Base-by-base conservation (phyloP, 345 rosid genomes). In the Streptanthus diversifolius region DNA sequence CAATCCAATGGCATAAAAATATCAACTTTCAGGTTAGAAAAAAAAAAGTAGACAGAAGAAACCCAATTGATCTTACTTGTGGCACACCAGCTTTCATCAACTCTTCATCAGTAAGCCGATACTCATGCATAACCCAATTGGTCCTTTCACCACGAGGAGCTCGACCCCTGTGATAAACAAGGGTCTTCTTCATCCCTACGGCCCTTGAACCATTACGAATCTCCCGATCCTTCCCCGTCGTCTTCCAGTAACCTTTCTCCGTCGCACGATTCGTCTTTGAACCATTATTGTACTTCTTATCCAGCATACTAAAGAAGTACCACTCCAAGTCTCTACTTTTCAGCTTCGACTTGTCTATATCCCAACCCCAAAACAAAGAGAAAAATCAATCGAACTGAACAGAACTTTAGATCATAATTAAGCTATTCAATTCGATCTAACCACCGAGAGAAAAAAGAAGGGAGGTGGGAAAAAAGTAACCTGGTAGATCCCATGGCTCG, bases 91-190 rank as follows among this genome's bases (percentile, higher is more conserved):
- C 76, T 75, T 80, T 86, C 79, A 65, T 82, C 76, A 95, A 43
- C 29, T 87, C 87, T 65, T 91, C 92, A 54, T 91, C 99, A 35
- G 83, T 71, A 19, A 95, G 86, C 6, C 95, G 83, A 71, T 91
- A 95, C 83, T 95, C 99, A 0, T 95, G 99, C 99, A 95, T 95
- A 40, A 95, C 99, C 99, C 99, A 95, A 69, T 91, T 91, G 2
- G 87, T 75, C n/a, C 99, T 87, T 73, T 86, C 84, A 49, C 97
- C 97, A 55, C 82, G 87, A 6, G 99, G 99, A 66, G 99, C 97
- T 32, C 97, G 85, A 3, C 99, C 97, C 8, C 13, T 76, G 44
- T 95, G 99, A 68, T 86, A 95, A 68, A 95, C 99, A 68, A 95
- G 93, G 9, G 99, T 95, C 83, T 95, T 95, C 84, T 91, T 95